Evolutionary conservation across 805 yeast species (phyloP).

Genomic region (Cyberlindnera euphorbiae): DNA sequence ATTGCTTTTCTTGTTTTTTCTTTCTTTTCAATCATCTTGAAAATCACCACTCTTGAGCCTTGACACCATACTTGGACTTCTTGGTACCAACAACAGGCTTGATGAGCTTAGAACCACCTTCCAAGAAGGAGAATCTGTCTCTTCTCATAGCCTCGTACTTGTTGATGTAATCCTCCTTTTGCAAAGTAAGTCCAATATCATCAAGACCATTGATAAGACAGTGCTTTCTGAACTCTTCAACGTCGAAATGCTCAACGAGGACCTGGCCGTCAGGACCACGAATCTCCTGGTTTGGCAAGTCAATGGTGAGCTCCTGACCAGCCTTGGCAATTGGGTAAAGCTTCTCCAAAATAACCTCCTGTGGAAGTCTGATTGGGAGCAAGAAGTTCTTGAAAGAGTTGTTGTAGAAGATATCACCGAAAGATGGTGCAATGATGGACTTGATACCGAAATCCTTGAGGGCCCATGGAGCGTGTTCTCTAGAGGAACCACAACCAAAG

Average conservation of each 20-base stretch:
- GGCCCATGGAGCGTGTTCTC: conserved; percentile 99
- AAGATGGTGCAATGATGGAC: conserved; percentile 94
- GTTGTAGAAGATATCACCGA: conserved; percentile 97
- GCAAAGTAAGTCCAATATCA: conserved; percentile 92
- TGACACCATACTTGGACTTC: conserved; percentile 60
- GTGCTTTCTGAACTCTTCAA: conserved; percentile 90
- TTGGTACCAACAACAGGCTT: conserved; percentile 66
- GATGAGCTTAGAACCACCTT: conserved; percentile 73
- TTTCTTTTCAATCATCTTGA: neutral
- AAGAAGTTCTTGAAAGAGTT: conserved; percentile 96
- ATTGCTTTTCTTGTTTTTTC: neutral
- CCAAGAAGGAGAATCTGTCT: conserved; percentile 83
- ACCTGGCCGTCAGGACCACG: conserved; percentile 62
- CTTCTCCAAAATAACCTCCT: conserved; percentile 63
- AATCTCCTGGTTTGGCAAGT: conserved; percentile 83
- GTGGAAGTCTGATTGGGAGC: conserved; percentile 87
- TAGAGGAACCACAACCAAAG: conserved; percentile 98
- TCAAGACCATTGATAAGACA: conserved; percentile 93
- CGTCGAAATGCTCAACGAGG: conserved; percentile 75
- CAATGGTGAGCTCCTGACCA: conserved; percentile 68
- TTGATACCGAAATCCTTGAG: conserved; percentile 95
- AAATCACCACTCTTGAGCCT: conserved; percentile 68
- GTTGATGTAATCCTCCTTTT: conserved; percentile 73
- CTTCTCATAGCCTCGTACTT: conserved; percentile 76
- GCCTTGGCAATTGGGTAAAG: conserved; percentile 75